Conservation (phyloP, 768 basidiomycete species). For the Porphyrellus cyaneotinctus region DNA sequence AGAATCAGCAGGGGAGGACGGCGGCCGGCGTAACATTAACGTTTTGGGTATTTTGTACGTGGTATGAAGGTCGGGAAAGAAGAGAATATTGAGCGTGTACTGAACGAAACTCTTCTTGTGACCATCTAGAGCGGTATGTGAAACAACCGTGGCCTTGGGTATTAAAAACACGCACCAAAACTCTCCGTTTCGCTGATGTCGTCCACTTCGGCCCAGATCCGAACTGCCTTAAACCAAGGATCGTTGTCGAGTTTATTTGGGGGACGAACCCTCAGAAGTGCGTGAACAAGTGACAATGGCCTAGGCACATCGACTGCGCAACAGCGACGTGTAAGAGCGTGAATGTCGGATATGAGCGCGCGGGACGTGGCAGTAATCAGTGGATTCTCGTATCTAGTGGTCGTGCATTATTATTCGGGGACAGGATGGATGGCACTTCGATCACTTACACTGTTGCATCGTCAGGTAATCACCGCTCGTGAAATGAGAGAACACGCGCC, state of each 20-base stretch:
- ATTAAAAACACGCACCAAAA: slow-evolving; percentile 50
- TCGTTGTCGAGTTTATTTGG: slow-evolving; percentile 24
- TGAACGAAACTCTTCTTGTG: slow-evolving; percentile 71
- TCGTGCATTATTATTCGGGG: slow-evolving; percentile 6
- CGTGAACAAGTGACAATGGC: slow-evolving; percentile 56
- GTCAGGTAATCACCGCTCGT: slow-evolving; percentile 6
- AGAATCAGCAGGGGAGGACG: slow-evolving; percentile 28
- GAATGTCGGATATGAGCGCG: slow-evolving; percentile 67
- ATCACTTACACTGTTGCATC: slow-evolving; percentile 26
- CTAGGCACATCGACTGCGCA: slow-evolving; percentile 64
- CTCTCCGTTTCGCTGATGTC: slow-evolving; percentile 76
- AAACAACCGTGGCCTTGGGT: background rate
- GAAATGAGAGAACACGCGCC: slow-evolving; percentile 39
- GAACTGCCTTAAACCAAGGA: slow-evolving; percentile 58
- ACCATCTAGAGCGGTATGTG: slow-evolving; percentile 48
- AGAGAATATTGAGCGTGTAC: slow-evolving; percentile 72
- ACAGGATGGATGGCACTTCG: background rate
- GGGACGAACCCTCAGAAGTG: slow-evolving; percentile 44
- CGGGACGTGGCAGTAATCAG: slow-evolving; percentile 72
- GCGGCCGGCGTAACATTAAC: slow-evolving; percentile 33
- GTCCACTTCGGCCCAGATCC: slow-evolving; percentile 71
- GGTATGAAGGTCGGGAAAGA: slow-evolving; percentile 69
- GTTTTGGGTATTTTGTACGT: slow-evolving; percentile 39
- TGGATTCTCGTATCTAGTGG: slow-evolving; percentile 71
- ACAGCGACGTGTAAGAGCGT: slow-evolving; percentile 55